A percentile compares a stretch with the other conserved stretches of the same genome.
Evolutionary conservation across 306 rosid genomes (phyloP).

Genomic region (Cucurbita moschata): DNA sequence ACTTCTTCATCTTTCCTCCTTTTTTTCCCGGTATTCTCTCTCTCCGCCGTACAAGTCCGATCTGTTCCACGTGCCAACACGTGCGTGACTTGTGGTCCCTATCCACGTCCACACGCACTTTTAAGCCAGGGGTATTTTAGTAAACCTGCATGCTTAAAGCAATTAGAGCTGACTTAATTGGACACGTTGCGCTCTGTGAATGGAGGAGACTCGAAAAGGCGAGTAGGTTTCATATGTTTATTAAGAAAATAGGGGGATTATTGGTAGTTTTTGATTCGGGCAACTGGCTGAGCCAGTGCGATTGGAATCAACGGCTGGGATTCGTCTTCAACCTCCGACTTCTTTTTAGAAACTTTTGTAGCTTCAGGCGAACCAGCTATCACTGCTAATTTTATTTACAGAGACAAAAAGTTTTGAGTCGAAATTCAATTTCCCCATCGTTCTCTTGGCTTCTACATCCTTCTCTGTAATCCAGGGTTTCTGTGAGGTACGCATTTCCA

Average conservation of each 20-base stretch:
- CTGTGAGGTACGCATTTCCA: neutral
- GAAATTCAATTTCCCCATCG: neutral
- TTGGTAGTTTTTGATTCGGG: neutral
- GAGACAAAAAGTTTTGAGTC: neutral
- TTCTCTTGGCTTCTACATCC: neutral
- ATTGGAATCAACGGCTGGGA: conserved; percentile 13
- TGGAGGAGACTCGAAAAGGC: neutral
- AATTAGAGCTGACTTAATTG: neutral
- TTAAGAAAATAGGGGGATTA: neutral
- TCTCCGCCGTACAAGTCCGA: neutral
- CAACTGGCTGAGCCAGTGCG: conserved; percentile 17
- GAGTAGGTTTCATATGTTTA: neutral
- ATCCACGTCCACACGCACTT: neutral
- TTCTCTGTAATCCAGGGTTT: conserved; percentile 2
- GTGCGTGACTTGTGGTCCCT: neutral
- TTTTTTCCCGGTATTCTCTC: too few species aligned
- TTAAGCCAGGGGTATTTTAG: neutral
- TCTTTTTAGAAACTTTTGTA: neutral
- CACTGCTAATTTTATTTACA: neutral
- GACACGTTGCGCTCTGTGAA: neutral
- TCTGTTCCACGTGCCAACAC: neutral
- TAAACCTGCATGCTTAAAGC: neutral
- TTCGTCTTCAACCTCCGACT: conserved; percentile 5
- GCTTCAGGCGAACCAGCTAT: neutral
- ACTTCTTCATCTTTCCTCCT: neutral